phyloP scores from a whole-genome alignment of 2,329 filamentous ascomycete genomes.

The Coleophoma cylindrospora region DNA sequence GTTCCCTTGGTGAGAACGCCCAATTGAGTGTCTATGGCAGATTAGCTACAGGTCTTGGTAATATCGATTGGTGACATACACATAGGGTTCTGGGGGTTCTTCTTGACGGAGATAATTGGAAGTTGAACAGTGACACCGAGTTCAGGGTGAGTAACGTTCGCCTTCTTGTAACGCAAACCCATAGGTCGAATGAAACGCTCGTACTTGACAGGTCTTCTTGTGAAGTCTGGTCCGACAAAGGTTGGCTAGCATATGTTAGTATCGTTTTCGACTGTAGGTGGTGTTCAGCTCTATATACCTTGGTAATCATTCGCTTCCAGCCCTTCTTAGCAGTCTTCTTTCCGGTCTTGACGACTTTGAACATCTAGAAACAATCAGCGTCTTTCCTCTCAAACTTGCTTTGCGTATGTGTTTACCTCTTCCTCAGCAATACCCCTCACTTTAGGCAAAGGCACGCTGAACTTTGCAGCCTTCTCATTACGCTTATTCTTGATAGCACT shows the following conservation, averaged over 20 bases:
- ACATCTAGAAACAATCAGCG: neutral
- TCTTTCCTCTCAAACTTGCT: too few species aligned
- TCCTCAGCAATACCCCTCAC: slow-evolving; percentile 91
- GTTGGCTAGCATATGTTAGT: slow-evolving; percentile 50
- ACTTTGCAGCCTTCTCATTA: slow-evolving; percentile 88
- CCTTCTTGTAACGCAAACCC: slow-evolving; percentile 76
- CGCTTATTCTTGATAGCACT: slow-evolving; percentile 95
- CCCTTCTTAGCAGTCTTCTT: slow-evolving; percentile 47
- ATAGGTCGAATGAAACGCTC: slow-evolving; percentile 69
- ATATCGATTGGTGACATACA: slow-evolving; percentile 69
- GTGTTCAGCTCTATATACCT: too few species aligned
- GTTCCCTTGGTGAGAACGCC: slow-evolving; percentile 86
- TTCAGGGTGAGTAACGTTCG: slow-evolving; percentile 69
- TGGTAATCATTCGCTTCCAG: neutral
- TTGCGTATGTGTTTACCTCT: slow-evolving; percentile 40
- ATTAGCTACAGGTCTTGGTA: neutral
- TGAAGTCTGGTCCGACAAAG: slow-evolving; percentile 79
- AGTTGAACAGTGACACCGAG: slow-evolving; percentile 84
- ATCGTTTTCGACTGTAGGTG: too few species aligned
- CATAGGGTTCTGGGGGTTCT: slow-evolving; percentile 83
- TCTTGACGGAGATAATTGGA: slow-evolving; percentile 69
- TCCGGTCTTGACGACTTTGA: neutral
- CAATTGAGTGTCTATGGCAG: slow-evolving; percentile 1
- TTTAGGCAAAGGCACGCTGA: slow-evolving; percentile 87
- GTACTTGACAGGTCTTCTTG: slow-evolving; percentile 72